phyloP scores from a whole-genome alignment of 2,329 filamentous ascomycete genomes.

The Fusarium tanahbumbuense region DNA sequence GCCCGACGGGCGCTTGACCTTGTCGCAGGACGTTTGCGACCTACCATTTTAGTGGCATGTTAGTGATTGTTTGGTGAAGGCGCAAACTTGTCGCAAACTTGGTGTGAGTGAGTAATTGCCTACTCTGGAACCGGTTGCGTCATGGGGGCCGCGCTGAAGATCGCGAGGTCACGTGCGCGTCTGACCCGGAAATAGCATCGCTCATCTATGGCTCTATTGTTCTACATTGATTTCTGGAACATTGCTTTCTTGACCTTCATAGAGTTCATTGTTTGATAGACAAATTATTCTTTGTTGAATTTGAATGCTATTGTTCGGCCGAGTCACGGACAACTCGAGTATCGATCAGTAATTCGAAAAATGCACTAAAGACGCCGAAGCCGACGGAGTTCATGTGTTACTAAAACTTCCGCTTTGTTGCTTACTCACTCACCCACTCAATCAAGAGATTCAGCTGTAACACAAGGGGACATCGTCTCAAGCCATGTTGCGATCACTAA shows the following conservation, averaged over 20 bases:
- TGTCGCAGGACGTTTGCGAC: constrained; percentile 46
- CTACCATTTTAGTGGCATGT: constrained; percentile 47
- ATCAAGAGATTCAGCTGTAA: neutral
- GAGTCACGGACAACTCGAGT: neutral
- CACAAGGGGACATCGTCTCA: neutral
- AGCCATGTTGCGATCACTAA: neutral
- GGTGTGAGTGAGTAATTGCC: constrained; percentile 29
- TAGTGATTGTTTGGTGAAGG: constrained; percentile 4
- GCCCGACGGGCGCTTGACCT: constrained; percentile 38
- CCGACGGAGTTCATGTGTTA: neutral
- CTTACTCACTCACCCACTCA: constrained; percentile 2
- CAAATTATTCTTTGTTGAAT: neutral
- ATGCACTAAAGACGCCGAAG: neutral
- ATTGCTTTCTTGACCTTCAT: neutral
- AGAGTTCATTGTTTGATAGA: neutral
- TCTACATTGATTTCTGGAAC: neutral
- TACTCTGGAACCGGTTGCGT: constrained; percentile 41
- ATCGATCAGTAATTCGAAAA: constrained; percentile 16
- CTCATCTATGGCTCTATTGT: neutral
- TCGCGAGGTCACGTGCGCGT: constrained; percentile 37
- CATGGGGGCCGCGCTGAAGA: constrained; percentile 30
- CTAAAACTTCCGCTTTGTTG: constrained; percentile 1
- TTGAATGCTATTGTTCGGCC: neutral
- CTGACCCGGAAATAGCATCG: neutral
- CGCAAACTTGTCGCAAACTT: constrained; percentile 25